These are phyloP conservation scores for Bruguiera sexangula DNA, from an alignment of 345 rosid genomes.

Conservation along the genomic window DNA sequence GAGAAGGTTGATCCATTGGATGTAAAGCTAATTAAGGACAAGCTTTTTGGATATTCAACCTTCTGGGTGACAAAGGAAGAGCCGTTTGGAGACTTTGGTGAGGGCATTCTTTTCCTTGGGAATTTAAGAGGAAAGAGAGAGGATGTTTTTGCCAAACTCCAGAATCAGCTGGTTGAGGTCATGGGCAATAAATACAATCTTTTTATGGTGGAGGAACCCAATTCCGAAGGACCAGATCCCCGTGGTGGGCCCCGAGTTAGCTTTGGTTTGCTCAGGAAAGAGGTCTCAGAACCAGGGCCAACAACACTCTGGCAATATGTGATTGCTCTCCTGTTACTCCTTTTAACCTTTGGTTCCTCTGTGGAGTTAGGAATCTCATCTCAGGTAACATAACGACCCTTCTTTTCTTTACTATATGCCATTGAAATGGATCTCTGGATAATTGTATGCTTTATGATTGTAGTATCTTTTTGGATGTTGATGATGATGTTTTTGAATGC, in stretches of 20 bases:
- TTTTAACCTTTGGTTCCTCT: constrained; percentile 81
- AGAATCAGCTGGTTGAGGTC: constrained; percentile 56
- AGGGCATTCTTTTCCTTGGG: constrained; percentile 86
- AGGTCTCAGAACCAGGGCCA: constrained; percentile 92
- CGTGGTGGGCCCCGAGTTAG: constrained; percentile 96
- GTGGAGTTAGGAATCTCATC: constrained; percentile 95
- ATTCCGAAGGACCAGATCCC: constrained; percentile 85
- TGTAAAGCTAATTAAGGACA: constrained; percentile 77
- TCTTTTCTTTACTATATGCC: not conserved
- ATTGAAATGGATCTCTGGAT: not conserved
- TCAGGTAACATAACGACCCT: constrained; percentile 48
- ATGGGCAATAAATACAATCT: constrained; percentile 73
- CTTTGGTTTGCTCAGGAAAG: constrained; percentile 88
- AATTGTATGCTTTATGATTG: not conserved
- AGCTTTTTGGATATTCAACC: constrained; percentile 82
- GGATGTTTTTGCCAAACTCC: constrained; percentile 79
- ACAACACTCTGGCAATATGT: constrained; percentile 99
- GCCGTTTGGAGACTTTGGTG: constrained; percentile 87
- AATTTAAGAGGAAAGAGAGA: constrained; percentile 81
- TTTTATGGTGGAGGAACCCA: constrained; percentile 96
- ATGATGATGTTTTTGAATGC: not conserved
- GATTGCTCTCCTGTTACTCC: constrained; percentile 74
- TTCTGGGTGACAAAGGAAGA: constrained; percentile 98
- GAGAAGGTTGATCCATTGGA: constrained; percentile 86
- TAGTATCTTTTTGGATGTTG: constrained; percentile 7